A percentile compares a stretch with the other conserved stretches of the same genome.
phyloP scores from a whole-genome alignment of 2,329 filamentous ascomycete species.

The Fusarium bulbicola region DNA sequence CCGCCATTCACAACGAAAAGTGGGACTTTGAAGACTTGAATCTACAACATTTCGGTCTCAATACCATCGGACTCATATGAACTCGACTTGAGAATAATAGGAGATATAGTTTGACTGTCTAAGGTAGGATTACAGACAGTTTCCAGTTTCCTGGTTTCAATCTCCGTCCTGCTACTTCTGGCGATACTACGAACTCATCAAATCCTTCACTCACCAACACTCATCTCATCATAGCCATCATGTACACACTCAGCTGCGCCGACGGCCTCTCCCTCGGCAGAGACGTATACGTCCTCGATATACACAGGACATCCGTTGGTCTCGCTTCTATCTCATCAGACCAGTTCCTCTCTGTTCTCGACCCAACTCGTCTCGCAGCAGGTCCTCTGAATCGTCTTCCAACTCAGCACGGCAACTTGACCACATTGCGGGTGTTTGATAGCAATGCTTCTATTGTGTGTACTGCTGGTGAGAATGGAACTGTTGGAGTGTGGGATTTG shows the following conservation, averaged over 20 bases:
- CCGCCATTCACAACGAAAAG: constrained; percentile 21
- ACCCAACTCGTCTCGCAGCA: constrained; percentile 64
- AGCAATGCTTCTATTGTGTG: constrained; percentile 63
- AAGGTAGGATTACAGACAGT: neutral
- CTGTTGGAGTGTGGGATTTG: constrained; percentile 72
- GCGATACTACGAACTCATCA: neutral
- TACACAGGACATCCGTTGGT: constrained; percentile 60
- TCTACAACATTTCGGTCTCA: neutral
- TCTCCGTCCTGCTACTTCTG: fast-evolving
- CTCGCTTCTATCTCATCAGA: constrained; percentile 75
- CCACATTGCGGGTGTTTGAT: constrained; percentile 67
- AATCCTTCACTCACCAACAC: neutral
- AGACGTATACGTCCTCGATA: constrained; percentile 67
- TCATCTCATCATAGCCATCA: constrained; percentile 7
- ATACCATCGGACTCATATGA: neutral
- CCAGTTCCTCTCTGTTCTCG: constrained; percentile 73
- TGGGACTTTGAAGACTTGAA: constrained; percentile 38
- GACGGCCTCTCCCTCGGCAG: constrained; percentile 44
- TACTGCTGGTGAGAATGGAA: constrained; percentile 77
- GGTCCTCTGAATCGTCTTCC: constrained; percentile 58
- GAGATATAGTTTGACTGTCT: too few species aligned
- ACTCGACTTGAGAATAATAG: neutral
- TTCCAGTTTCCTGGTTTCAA: fast-evolving
- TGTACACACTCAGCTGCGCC: constrained; percentile 49
- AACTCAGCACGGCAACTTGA: constrained; percentile 69